These are phyloP conservation scores for Aspergillus phoenicis DNA, from an alignment of 2,329 filamentous ascomycete species.

Conservation along the genomic window DNA sequence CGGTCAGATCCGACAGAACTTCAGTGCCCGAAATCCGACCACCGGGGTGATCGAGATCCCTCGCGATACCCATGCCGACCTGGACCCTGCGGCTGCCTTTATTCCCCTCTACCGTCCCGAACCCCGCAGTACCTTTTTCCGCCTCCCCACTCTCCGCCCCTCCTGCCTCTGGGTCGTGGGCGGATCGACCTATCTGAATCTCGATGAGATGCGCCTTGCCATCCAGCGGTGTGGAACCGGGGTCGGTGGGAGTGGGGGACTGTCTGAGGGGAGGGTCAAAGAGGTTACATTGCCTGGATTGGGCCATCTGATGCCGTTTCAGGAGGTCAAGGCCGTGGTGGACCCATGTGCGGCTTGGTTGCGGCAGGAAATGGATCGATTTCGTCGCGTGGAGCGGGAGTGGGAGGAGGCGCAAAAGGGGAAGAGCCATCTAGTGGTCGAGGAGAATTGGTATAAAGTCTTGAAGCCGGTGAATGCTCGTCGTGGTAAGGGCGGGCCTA, in stretches of 20 bases:
- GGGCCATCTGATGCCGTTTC: not conserved
- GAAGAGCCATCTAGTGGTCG: not conserved
- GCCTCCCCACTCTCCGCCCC: not conserved
- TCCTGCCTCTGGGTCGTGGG: not conserved
- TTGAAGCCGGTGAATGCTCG: not conserved
- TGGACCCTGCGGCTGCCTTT: not conserved
- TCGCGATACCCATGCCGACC: constrained; percentile 1
- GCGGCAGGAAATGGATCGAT: not conserved
- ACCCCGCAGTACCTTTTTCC: not conserved
- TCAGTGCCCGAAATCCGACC: not conserved
- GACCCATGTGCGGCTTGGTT: not conserved
- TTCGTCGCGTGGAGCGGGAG: not conserved
- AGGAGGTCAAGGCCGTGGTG: not conserved
- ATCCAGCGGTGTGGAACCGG: not conserved
- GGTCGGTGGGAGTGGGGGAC: not conserved
- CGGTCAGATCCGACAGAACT: not conserved
- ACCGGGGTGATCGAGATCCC: not conserved
- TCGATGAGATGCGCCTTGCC: not conserved
- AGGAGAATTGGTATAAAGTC: not conserved
- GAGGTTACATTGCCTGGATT: not conserved
- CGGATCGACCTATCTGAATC: not conserved
- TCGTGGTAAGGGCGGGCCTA: not conserved
- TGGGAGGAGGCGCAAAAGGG: not conserved
- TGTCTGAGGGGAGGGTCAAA: not conserved
- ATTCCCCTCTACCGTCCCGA: not conserved